Evolutionary conservation across 495 filamentous ascomycete genomes (phyloP).

Genomic region (Penicillium flavigenum): DNA sequence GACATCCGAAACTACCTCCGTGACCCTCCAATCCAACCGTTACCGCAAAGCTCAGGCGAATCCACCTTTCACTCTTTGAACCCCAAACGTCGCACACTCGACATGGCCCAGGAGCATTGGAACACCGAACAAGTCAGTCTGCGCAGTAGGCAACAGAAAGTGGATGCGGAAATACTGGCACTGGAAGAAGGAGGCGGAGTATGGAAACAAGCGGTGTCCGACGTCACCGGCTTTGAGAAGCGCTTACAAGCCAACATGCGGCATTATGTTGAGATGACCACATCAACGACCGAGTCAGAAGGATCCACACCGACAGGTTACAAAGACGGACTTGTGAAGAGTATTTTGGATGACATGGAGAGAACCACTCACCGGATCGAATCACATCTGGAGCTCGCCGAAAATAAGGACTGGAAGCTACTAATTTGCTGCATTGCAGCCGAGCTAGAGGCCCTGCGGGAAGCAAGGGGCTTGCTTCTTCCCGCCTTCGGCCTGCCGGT

Average conservation of each 20-base stretch:
- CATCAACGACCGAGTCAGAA: conserved; percentile 19
- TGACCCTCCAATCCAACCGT: conserved; percentile 48
- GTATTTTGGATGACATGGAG: conserved; percentile 45
- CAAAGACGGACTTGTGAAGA: conserved; percentile 33
- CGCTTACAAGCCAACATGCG: conserved; percentile 58
- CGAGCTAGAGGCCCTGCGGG: conserved; percentile 78
- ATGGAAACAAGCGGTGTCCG: conserved; percentile 69
- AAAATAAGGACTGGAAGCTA: conserved; percentile 73
- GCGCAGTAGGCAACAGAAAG: conserved; percentile 54
- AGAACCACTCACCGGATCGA: conserved; percentile 42
- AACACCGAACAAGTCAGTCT: conserved; percentile 59
- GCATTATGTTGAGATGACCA: conserved; percentile 29
- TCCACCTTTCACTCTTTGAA: conserved; percentile 55
- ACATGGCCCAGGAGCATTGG: conserved; percentile 79
- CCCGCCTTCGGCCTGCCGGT: conserved; percentile 32
- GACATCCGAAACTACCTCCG: conserved; percentile 46
- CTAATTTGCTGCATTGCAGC: conserved; percentile 85
- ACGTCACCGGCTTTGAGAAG: conserved; percentile 69
- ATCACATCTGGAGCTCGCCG: conserved; percentile 40
- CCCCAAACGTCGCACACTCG: conserved; percentile 67
- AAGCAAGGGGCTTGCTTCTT: conserved; percentile 65
- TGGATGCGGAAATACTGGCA: conserved; percentile 68
- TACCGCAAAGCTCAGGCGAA: conserved; percentile 27
- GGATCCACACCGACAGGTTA: conserved; percentile 10
- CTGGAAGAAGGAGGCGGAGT: conserved; percentile 79